Base-by-base conservation (phyloP, 495 filamentous ascomycete genomes). In the Penicillium nucicola region DNA sequence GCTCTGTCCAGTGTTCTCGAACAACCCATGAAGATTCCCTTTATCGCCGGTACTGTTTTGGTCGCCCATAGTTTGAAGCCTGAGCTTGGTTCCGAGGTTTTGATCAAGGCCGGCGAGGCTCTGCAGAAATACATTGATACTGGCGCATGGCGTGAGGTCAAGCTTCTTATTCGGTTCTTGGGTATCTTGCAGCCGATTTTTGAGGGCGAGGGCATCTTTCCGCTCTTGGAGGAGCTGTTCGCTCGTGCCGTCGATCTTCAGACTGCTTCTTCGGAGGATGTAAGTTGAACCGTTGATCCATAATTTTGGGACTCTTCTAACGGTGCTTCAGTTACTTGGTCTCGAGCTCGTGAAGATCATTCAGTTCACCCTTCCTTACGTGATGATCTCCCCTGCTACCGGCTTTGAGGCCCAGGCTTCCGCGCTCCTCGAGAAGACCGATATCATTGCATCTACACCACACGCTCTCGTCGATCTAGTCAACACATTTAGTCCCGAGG, bases 321-420 rank as follows among this genome's bases (percentile, higher is more conserved):
- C 53, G 25, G 25, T 28, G 37, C 13, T 38, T 30, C 18, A 79
- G 77, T 65, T 78, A 33, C 62, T 80, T 51, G 88, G 90, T 2
- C 77, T 99, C 28, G 93, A 97, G 70, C 79, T 99, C 37, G 89
- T 95, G 62, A 97, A 97, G 69, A 89, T 97, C 55, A 95, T 97
- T 48, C 80, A 97, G 33, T 82, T 96, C 34, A 93, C 90, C 0
- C 86, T 97, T 50, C 92, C 93, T 5, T 99, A 97, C 67, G 76
- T 92, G 32, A 84, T 97, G 76, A 82, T 85, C 34, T 84, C 88
- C 2, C 81, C 86, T 11, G 80, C 77, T 5, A 72, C 78, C 33
- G 80, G 78, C 18, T 83, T 84, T 49, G 80, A 87, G 55, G 75
- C 83, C 32, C 84, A 87, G 55, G 90, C 91, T 11, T 68, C 73